phyloP scores from a whole-genome alignment of 2,329 filamentous ascomycete species.

The Beauveria varroae region DNA sequence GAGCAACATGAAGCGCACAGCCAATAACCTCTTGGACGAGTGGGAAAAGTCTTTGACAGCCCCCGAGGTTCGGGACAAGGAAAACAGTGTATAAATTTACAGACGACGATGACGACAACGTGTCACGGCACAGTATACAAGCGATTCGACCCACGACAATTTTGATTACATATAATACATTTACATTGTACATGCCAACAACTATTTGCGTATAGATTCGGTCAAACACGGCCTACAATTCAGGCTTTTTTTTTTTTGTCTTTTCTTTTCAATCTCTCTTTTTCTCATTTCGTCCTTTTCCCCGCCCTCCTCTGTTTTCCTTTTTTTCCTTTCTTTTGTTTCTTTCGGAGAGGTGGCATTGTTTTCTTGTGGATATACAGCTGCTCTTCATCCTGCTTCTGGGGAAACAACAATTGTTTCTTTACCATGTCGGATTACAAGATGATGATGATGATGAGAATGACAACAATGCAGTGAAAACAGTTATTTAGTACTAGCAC shows the following conservation, averaged over 20 bases:
- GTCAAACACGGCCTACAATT: slow-evolving; percentile 2
- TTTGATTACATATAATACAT: background rate
- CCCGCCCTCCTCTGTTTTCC: too few relatives aligned
- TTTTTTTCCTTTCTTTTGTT: too few relatives aligned
- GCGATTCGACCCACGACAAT: background rate
- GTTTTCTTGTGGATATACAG: background rate
- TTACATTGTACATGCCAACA: background rate
- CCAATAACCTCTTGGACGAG: slow-evolving; percentile 81
- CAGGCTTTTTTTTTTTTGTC: background rate
- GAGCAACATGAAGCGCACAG: slow-evolving; percentile 70
- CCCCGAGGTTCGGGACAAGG: slow-evolving; percentile 24
- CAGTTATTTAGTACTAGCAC: too few relatives aligned
- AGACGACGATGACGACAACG: background rate
- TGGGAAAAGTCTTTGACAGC: slow-evolving; percentile 61
- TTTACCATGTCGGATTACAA: too few relatives aligned
- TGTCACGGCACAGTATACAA: background rate
- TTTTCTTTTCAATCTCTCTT: background rate
- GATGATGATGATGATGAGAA: too few relatives aligned
- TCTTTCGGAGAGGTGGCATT: background rate
- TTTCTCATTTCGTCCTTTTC: too few relatives aligned
- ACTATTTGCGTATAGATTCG: background rate
- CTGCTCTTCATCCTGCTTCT: too few relatives aligned
- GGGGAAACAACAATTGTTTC: too few relatives aligned
- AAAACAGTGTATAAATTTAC: slow-evolving; percentile 22
- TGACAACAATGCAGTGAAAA: too few relatives aligned